phyloP scores from a whole-genome alignment of 2,329 filamentous ascomycete genomes.

The Alternaria sp. region DNA sequence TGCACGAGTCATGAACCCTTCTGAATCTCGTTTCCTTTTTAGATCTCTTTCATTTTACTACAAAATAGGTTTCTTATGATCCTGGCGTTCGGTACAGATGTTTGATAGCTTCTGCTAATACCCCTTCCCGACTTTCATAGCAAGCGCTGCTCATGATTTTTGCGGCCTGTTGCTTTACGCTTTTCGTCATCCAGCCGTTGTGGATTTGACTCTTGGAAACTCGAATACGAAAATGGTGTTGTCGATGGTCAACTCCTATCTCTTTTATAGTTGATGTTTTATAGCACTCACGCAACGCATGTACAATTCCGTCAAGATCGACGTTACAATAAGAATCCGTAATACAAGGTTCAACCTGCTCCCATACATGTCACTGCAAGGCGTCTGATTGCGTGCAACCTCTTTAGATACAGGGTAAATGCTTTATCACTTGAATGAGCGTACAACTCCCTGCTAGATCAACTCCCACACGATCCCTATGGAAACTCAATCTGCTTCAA shows the following conservation, averaged over 20 bases:
- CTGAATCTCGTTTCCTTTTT: background rate
- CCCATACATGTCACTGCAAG: background rate
- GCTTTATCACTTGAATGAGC: background rate
- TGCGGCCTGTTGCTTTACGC: conserved; percentile 1
- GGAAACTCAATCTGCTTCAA: background rate
- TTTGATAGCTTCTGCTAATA: conserved; percentile 2
- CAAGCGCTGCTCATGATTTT: conserved; percentile 10
- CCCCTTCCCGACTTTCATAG: conserved; percentile 2
- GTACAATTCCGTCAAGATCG: background rate
- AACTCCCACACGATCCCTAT: background rate
- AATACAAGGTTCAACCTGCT: background rate
- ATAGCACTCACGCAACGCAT: background rate
- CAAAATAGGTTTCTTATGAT: background rate
- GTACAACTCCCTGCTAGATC: background rate
- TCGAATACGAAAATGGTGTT: background rate
- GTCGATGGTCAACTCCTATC: background rate
- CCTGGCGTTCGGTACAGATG: background rate
- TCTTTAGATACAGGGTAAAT: background rate
- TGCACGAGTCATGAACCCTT: background rate
- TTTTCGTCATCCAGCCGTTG: background rate
- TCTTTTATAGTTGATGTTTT: background rate
- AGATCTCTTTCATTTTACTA: background rate
- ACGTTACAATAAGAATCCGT: background rate
- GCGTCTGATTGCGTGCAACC: background rate
- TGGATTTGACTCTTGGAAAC: background rate